Conservation (phyloP, 2,329 filamentous ascomycete species). For the Ophiosphaerella narmari region DNA sequence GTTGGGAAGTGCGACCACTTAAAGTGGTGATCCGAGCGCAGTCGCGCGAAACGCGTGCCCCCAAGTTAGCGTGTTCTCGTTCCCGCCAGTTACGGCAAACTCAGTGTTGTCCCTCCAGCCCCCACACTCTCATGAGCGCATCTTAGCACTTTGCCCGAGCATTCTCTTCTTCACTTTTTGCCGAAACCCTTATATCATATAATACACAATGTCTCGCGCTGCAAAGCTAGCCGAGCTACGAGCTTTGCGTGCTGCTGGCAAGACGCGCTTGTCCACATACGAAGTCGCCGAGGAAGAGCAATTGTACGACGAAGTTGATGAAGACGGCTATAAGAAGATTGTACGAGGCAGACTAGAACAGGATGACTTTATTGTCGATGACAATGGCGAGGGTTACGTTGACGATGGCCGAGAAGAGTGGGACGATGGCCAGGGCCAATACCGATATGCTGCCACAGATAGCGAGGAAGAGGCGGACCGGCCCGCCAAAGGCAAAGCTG, state of each 20-base stretch:
- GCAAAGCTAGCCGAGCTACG: conserved; percentile 71
- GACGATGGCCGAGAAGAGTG: conserved; percentile 84
- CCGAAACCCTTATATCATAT: conserved; percentile 7
- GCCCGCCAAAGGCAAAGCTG: conserved; percentile 63
- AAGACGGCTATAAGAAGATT: conserved; percentile 96
- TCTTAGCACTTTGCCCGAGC: conserved; percentile 9
- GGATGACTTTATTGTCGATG: conserved; percentile 98
- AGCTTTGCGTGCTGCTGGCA: conserved; percentile 83
- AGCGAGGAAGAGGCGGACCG: conserved; percentile 77
- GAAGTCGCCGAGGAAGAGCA: conserved; percentile 81
- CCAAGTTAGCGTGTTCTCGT: conserved; percentile 21
- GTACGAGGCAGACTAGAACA: conserved; percentile 86
- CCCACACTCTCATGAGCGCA: conserved; percentile 25
- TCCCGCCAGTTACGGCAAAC: conserved; percentile 10
- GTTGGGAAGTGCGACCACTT: conserved; percentile 2
- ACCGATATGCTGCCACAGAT: conserved; percentile 64
- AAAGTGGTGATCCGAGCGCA: conserved; percentile 1
- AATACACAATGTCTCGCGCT: conserved; percentile 42
- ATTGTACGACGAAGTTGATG: conserved; percentile 94
- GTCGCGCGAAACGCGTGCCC: conserved; percentile 23
- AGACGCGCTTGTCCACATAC: conserved; percentile 87
- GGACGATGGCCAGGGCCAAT: conserved; percentile 72
- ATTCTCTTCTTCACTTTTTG: conserved; percentile 19
- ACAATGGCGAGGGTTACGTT: conserved; percentile 95
- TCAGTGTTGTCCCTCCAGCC: conserved; percentile 25